Evolutionary conservation across 768 basidiomycete species (phyloP), one percentile per base, ranked within the genome.

Genomic region (Tremella yokohamensis): DNA sequence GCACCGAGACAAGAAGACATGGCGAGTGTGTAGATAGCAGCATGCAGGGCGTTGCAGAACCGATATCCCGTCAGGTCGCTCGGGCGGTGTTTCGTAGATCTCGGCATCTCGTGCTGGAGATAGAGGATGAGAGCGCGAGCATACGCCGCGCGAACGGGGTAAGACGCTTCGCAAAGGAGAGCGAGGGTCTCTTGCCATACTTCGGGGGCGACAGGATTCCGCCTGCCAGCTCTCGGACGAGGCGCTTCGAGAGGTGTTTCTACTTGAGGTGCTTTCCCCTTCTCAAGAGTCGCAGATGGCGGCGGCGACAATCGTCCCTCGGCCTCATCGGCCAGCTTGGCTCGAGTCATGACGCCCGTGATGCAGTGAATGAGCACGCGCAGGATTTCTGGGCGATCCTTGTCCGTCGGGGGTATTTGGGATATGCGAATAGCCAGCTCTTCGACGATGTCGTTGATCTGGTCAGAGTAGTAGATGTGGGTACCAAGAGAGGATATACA

Each of bases 381-480:
- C 4, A 73, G 45, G 29, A 68, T 73, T 48, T 73, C 71, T 8
- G 68, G 42, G 19, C 71, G 61, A 18, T 52, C 22, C 29, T 65
- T 68, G 37, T 70, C 68, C 16, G 39, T 25, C 15, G 48, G 79
- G 65, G 92, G 87, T 22, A 92, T 77, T 2, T 83, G 79, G 3
- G 85, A 80, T 15, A 96, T 81, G 16, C 90, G 84, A 60, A 82
- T 83, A 40, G 90, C 83, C 45, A 93, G 78, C 74, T 93, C 92
- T 55, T 84, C 86, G 1, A 89, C 84, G 44, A 96, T 84, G 70
- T 96, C 93, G 69, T 90, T 89, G 50, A 92, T 90, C 77, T 97
- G 93, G 75, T 96, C 93, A 39, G 90, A 87, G 71, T 97, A 97
- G 79, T 96, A 93, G 54, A 94, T 85, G 69, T 94, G 91, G 11